A percentile compares a stretch with the other conserved stretches of the same genome.
Conservation (phyloP, 257 asterid genomes). For the Ajuga chamaepitys region DNA sequence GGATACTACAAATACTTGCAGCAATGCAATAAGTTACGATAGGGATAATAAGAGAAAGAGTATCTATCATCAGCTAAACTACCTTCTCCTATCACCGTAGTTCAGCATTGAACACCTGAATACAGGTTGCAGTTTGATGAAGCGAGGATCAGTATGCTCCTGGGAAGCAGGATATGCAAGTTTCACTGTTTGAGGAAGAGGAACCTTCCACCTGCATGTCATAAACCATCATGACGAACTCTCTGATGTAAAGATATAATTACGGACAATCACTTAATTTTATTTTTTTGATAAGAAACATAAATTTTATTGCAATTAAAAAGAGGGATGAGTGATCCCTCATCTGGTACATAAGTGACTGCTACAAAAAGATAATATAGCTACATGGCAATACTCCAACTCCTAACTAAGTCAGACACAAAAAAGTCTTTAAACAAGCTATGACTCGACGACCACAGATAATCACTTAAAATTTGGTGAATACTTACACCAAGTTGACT, state of each 20-base stretch:
- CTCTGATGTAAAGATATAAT: neutral
- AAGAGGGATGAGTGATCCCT: too few relatives aligned
- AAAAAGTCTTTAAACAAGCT: too few relatives aligned
- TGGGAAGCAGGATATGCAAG: slow-evolving; percentile 44
- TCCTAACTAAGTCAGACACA: too few relatives aligned
- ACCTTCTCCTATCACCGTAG: slow-evolving; percentile 78
- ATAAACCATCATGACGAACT: slow-evolving; percentile 15
- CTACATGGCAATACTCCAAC: too few relatives aligned
- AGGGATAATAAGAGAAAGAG: neutral
- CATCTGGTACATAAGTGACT: too few relatives aligned
- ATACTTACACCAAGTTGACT: slow-evolving; percentile 15
- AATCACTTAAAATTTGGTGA: neutral
- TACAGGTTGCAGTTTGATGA: slow-evolving; percentile 75
- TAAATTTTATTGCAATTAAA: too few relatives aligned
- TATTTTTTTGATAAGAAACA: too few relatives aligned
- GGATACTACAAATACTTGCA: neutral
- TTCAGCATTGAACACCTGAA: slow-evolving; percentile 74
- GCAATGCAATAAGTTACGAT: neutral
- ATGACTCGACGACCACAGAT: too few relatives aligned
- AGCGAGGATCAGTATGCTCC: slow-evolving; percentile 86
- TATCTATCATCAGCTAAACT: slow-evolving; percentile 8
- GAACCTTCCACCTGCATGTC: slow-evolving; percentile 91
- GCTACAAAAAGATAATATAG: too few relatives aligned
- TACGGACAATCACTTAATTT: neutral
- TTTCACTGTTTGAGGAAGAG: slow-evolving; percentile 65